Evolutionary conservation across 2,329 filamentous ascomycete genomes (phyloP), one percentile per base, ranked within the genome.

Genomic region (Mycogone perniciosa): DNA sequence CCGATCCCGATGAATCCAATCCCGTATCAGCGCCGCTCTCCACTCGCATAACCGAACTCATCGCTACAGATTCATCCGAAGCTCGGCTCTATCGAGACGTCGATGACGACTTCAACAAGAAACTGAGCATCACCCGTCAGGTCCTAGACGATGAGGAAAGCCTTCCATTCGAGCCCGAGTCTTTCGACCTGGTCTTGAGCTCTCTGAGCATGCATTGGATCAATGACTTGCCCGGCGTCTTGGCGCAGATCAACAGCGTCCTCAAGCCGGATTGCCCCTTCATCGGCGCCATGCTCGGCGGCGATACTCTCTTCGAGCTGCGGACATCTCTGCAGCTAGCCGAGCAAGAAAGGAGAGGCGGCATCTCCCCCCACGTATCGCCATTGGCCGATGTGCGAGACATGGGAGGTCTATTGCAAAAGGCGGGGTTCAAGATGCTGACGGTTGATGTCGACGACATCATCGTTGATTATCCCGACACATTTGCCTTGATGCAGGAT

Each of bases 391-490:
- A 99, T 67, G 89, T 96, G 7, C 80, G 88, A 13, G 95, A 99
- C 64, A 81, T 97, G 1, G 93, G 93, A 2, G 91, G 90, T 2
- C 72, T 99, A 48, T 72, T 99, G 55, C 87, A 88, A 59, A 84
- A 85, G 56, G 88, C 92, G 1, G 90, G 91, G 13, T 99, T 97
- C 75, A 95, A 91, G 68, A 86, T 99, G 75, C 76, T 97, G 60
- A 99, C 95, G 0, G 90, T 99, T 1, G 93, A 99, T 62, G 85
- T 99, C 10, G 95, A 99, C 69, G 93, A 99, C 69, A 95, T 99
- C 46, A 82, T 97, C 30, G 89, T 99, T 31, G 90, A 96, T 66
- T 99, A 90, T 64, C 93, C 93, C 0, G 83, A 92, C 69, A 86
- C 80, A 0, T 96, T 96, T 71, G 83, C 89, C 1, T 74, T 99